phyloP scores from a whole-genome alignment of 163 green algal species.

The Scenedesmus sp. region DNA sequence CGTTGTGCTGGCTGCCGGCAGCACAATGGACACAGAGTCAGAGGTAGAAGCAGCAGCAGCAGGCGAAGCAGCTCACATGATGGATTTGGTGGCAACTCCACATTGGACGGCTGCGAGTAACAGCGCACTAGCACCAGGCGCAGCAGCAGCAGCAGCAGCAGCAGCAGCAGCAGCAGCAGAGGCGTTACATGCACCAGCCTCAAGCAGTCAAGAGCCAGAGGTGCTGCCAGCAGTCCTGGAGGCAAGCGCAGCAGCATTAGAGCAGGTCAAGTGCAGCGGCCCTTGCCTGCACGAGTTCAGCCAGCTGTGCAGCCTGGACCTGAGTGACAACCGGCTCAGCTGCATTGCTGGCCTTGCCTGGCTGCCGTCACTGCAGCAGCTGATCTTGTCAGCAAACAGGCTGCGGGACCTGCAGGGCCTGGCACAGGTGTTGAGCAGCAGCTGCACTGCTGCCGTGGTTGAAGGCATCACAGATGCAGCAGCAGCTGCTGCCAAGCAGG shows the following conservation, averaged over 20 bases:
- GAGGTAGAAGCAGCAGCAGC: neutral
- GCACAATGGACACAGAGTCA: neutral
- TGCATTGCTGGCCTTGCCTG: constrained; percentile 37
- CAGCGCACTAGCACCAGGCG: neutral
- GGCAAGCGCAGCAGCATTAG: neutral
- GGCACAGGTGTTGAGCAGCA: neutral
- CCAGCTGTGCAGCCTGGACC: constrained; percentile 4
- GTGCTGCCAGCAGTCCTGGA: neutral
- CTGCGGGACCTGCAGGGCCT: constrained; percentile 27
- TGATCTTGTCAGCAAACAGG: constrained; percentile 34
- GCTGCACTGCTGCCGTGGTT: neutral
- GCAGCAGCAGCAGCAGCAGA: neutral
- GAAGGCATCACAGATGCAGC: neutral
- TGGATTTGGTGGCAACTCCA: neutral
- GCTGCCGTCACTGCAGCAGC: constrained; percentile 39
- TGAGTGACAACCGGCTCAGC: constrained; percentile 46
- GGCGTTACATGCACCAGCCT: no score
- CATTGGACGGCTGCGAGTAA: neutral
- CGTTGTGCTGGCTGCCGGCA: neutral
- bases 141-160: neutral
- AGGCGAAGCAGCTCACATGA: neutral
- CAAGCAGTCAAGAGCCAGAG: neutral
- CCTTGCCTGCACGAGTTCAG: constrained; percentile 1
- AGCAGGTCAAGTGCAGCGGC: neutral
- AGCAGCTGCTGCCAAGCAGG: neutral